Evolutionary conservation across 73 alveolate species (phyloP), one percentile per base, ranked within the genome.

Genomic region (Paramecium primaurelia): DNA sequence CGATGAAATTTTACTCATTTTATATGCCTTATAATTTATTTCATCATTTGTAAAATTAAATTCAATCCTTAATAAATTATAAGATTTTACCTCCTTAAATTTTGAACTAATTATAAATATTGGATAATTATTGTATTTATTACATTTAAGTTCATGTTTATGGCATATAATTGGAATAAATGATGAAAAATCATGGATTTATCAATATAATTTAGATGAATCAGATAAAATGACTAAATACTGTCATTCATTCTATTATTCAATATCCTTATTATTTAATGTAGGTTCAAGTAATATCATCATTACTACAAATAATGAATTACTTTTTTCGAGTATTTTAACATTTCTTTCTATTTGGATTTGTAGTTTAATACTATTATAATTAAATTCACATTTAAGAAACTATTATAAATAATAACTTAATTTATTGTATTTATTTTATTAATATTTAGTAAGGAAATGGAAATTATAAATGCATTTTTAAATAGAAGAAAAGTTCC

Each of bases 111-210:
- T 54, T 7, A 8, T 54, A 4, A 54, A 54, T 18, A 54, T 54
- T 0, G 32, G 32, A 0, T 54, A 54, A 54, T 54, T 54, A 54
- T 5, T 73, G 22, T 73, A 5, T 37, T 32, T 73, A 16, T 6
- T 40, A 12, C 87, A 73, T 37, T 37, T 73, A 37, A 12, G 58
- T 18, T 36, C 87, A 30, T 73, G 87, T 73, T 16, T 73, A 3
- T 73, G 87, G 87, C 87, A 73, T 38, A 30, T 37, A 5, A 73
- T 73, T 1, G 87, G 87, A 11, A 73, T 38, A 3, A 10, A 73
- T 36, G 87, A 73, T 37, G 59, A 32, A 73, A 44, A 73, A 37
- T 73, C 87, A 36, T 73, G 87, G 87, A 37, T 73, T 18, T 32
- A 32, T 64, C 7, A 64, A 28, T 6, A 28, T 64, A 20, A 64